Evolutionary conservation across 257 asterid species (phyloP), one percentile per base, ranked within the genome.

Genomic region (Knoxia roxburghii): DNA sequence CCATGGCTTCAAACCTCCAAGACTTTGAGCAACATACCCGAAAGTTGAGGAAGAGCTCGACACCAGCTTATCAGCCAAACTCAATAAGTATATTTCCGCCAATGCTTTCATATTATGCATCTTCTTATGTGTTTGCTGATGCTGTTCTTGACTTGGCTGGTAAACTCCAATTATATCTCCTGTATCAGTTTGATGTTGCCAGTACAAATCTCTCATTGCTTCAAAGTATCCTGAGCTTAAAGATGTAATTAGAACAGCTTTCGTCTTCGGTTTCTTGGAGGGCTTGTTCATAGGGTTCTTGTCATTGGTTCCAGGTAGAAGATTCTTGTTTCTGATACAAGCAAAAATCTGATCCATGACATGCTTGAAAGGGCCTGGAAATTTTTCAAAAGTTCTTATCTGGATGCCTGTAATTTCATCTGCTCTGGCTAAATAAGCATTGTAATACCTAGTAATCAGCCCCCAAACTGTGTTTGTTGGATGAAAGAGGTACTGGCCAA

Each of bases 21-120:
- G 90, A 29, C 97, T 82, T 50, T 90, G 95, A 21, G 96, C 95
- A 64, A 88, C 96, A 68, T 88, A 90, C 7, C 97, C 97, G 50
- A 88, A 90, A 26, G 96, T 88, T 0, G 96, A 88, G 87, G 85
- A 80, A 15, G 92, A 80, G 58, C 89, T 90, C 10, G 95, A 88
- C 7, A 86, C 92, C 80, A 88, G 43, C 72, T 85, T 88, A 72
- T 90, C 97, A 11, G 77, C 80, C 59, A 88, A 69, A 78, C 96
- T 84, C 65, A 90, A 80, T 30, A 90, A 73, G 62, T 90, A 90
- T 75, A 90, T 90, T 61, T 90, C 96, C 0, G 96, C 93, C 95
- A 82, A 90, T 0, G 93, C 95, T 75, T 86, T 88, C 33, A 79
- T 73, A 26, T 88, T 80, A 51, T 88, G 95, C 58, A 69, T 65